Conservation (phyloP, 2,329 filamentous ascomycete species). For the Dothideomycetes sp. region DNA sequence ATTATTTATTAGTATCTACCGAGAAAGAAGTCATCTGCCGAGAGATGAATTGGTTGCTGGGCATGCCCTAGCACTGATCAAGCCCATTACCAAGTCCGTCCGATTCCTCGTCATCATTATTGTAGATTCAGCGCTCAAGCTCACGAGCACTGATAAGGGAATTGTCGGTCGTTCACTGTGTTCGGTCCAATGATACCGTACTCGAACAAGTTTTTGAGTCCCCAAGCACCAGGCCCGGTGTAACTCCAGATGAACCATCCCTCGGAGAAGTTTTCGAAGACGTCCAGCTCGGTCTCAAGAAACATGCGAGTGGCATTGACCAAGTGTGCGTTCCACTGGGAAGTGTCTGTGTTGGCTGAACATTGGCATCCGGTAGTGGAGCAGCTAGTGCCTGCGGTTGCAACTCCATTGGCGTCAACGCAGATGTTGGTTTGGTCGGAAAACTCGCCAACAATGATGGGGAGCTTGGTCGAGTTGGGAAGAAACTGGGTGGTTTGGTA, state of each 20-base stretch:
- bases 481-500: slow-evolving; percentile 49
- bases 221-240: slow-evolving; percentile 31
- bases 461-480: slow-evolving; percentile 21
- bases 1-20: no score
- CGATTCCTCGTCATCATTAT: no score
- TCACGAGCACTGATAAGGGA: slow-evolving; percentile 13
- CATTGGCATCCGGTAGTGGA: slow-evolving; percentile 26
- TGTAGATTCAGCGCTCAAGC: background rate
- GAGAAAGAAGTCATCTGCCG: no score
- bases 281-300: slow-evolving; percentile 44
- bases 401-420: slow-evolving; percentile 43
- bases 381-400: slow-evolving; percentile 25
- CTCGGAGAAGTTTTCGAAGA: slow-evolving; percentile 38
- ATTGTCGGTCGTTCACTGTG: slow-evolving; percentile 21
- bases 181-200: slow-evolving; percentile 27
- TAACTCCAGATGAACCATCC: slow-evolving; percentile 48
- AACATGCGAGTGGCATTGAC: slow-evolving; percentile 37
- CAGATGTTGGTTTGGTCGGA: slow-evolving; percentile 44
- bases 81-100: no score
- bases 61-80: no score
- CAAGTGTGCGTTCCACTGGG: slow-evolving; percentile 32
- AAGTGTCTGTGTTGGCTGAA: slow-evolving; percentile 33
- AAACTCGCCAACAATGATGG: slow-evolving; percentile 43
- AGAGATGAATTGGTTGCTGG: no score
- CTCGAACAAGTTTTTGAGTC: slow-evolving; percentile 27